Conservation (phyloP, 257 asterid species). For the Gentiana macrophylla region DNA sequence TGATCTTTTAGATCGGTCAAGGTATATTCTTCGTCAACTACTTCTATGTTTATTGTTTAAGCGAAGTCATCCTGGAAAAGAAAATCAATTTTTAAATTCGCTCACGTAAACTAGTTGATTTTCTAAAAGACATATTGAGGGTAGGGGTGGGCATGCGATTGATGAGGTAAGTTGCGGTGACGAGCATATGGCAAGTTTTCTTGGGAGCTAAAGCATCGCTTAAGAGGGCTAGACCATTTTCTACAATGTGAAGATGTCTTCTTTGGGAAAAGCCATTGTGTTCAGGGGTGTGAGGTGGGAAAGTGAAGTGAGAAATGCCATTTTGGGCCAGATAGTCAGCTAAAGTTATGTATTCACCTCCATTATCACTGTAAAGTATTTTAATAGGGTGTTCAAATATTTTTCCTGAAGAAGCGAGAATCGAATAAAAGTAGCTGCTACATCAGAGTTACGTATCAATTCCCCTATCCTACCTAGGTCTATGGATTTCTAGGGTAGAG, state of each 20-base stretch:
- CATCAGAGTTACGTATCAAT: background rate
- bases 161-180: background rate
- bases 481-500: background rate
- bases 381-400: background rate
- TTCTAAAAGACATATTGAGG: background rate
- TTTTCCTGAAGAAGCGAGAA: background rate
- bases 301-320: background rate
- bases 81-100: no score
- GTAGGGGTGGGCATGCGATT: conserved; percentile 1
- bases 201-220: background rate
- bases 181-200: background rate
- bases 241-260: background rate
- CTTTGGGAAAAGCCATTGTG: background rate
- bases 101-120: no score
- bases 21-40: no score
- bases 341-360: no score
- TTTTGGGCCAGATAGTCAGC: background rate
- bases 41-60: no score
- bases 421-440: background rate
- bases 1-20: no score
- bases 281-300: background rate
- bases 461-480: no score
- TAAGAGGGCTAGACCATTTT: background rate
- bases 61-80: no score
- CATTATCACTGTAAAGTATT: background rate